Evolutionary conservation across 495 filamentous ascomycete species (phyloP).

Genomic region (Hyaloscypha hepaticicola): DNA sequence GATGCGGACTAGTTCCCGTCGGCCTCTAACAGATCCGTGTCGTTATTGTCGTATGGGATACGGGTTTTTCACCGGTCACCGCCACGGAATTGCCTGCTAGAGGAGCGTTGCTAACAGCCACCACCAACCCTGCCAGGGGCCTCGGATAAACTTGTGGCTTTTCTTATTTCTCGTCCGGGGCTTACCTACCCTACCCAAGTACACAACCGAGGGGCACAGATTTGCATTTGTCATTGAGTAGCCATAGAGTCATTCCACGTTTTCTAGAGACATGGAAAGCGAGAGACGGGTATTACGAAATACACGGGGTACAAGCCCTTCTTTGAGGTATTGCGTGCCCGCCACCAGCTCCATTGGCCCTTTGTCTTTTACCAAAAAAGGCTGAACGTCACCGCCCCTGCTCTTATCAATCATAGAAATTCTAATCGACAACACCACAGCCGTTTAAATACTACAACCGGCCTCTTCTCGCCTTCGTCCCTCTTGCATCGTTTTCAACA

Average conservation of each 20-base stretch:
- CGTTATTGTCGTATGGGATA: background rate
- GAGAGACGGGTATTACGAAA: background rate
- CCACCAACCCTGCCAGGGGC: too few relatives aligned
- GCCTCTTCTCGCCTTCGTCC: background rate
- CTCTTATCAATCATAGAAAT: background rate
- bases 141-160: background rate
- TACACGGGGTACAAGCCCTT: background rate
- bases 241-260: background rate
- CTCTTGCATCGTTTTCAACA: background rate
- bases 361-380: background rate
- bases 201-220: background rate
- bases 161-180: background rate
- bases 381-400: background rate
- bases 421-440: slow-evolving; percentile 2
- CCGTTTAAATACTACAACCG: background rate
- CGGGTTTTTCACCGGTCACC: background rate
- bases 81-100: background rate
- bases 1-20: background rate
- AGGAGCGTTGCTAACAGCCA: too few relatives aligned
- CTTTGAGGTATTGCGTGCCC: background rate
- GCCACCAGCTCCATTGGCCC: background rate
- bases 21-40: background rate
- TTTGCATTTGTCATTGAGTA: background rate
- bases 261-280: background rate
- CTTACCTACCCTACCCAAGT: background rate